phyloP scores from a whole-genome alignment of 192 early-diverging fungal genomes.

The Chytriomyces sp. region DNA sequence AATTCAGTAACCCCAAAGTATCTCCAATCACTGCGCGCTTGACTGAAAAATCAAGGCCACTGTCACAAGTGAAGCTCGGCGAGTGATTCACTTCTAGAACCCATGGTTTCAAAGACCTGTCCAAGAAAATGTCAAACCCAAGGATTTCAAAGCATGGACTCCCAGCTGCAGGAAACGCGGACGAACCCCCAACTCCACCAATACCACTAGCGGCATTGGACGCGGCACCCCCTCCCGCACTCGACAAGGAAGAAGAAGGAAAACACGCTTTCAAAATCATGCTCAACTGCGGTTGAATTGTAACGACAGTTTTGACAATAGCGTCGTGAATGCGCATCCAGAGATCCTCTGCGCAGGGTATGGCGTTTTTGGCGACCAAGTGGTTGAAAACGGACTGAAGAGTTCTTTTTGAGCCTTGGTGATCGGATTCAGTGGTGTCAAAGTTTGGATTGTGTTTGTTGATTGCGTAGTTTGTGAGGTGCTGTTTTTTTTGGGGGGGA shows the following conservation, averaged over 20 bases:
- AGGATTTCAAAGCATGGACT: constrained; percentile 66
- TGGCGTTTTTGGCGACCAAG: constrained; percentile 26
- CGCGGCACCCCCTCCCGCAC: background rate
- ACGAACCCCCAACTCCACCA: background rate
- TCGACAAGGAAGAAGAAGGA: constrained; percentile 14
- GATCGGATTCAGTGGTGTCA: constrained; percentile 36
- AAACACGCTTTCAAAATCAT: constrained; percentile 56
- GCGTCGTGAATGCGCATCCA: constrained; percentile 57
- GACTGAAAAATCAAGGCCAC: constrained; percentile 56
- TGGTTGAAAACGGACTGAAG: constrained; percentile 47
- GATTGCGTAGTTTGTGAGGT: constrained; percentile 70
- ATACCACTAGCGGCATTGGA: background rate
- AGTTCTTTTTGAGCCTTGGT: constrained; percentile 50
- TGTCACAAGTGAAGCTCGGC: constrained; percentile 63
- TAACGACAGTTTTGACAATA: constrained; percentile 60
- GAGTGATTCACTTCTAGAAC: constrained; percentile 69
- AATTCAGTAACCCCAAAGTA: constrained; percentile 53
- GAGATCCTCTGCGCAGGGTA: constrained; percentile 32
- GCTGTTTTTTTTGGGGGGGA: too few relatives aligned
- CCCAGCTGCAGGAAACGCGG: constrained; percentile 11
- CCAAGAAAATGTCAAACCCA: constrained; percentile 67
- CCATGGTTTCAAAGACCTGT: constrained; percentile 65
- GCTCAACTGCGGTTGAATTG: constrained; percentile 55
- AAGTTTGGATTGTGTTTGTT: constrained; percentile 62
- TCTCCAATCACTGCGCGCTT: constrained; percentile 59